Evolutionary conservation across 2,329 filamentous ascomycete genomes (phyloP), one percentile per base, ranked within the genome.

Genomic region (Fusarium marasasianum): DNA sequence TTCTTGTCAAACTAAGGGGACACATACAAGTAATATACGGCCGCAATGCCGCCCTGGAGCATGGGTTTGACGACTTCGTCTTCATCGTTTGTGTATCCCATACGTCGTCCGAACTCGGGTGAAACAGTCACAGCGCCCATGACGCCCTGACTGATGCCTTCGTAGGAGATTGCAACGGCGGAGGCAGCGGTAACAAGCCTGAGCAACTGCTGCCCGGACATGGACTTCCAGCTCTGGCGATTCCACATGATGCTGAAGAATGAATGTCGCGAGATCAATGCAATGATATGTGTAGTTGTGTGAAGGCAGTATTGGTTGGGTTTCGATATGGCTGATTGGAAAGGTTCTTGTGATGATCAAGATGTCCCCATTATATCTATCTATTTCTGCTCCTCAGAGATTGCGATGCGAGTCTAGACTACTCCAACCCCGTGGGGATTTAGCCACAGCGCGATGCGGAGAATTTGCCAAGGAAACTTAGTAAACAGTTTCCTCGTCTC

Each of bases 121-220:
- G 82, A 77, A 22, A 80, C 78, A 55, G 86, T 87, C 51, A 88
- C 85, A 43, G 84, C 84, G 56, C 86, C 86, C 84, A 87, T 86
- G 31, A 87, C 85, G 57, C 86, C 86, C 71, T 88, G 86, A 63
- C 87, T 85, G 80, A 87, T 72, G 29, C 71, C 71, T 61, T 73
- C 69, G 53, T 73, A 73, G 31, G 69, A 69, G 17, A 73, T 72
- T 24, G 69, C 71, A 10, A 69, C 65, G n/a, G 71, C 71, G 1
- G 71, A 72, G 26, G 63, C 48, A 24, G 40, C 6, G 31, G 65
- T 72, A 15, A 69, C 65, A 48, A 73, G 71, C 22, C 44, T 72
- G 26, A 72, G 64, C 51, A 73, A 22, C 35, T 65, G 63, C 47
- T 54, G 24, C 17, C 62, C 62, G 2, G 62, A 65, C 62, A 65